Base-by-base conservation (phyloP, 768 basidiomycete species). In the Rhodotorula diobovata region DNA sequence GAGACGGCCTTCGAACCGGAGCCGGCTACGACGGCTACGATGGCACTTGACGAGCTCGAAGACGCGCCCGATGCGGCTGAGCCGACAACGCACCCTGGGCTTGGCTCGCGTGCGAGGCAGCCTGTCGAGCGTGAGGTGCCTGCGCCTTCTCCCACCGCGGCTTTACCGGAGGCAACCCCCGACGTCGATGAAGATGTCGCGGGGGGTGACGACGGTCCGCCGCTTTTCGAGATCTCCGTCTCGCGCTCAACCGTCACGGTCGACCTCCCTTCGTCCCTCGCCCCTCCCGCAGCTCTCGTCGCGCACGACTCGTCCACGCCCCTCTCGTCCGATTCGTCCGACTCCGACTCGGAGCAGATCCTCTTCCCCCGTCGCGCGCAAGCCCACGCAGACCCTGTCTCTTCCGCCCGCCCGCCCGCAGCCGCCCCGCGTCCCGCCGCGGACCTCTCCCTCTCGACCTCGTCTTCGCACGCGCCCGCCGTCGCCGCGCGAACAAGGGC, bases 141-240 rank as follows among this genome's bases (percentile, higher is more conserved):
- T 37, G 28, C 12, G 12, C 28, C 3, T 48, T 14, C 20, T 39
- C 32, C 54, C 57, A 23, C 61, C 43, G 21, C 12, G 2, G 8
- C 56, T 34, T 23, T 39, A 28, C 23, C 58, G 9, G 32, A 48
- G 21, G 30, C 51, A 1, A 15, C 51, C 6, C 6, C 16, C 10
- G 45, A 37, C 1, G 28, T 3, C 45, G 32, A 28, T 28, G 45
- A 48, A 46, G 54, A 7, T 15, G 23, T 21, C 14, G 30, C n/a
- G 18, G 62, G n/a, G n/a, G n/a, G n/a, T n/a, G 41, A 70, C 12
- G 65, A 59, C 30, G 57, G 39, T 0, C 35, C 58, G 10, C 70
- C 65, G 2, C 65, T 71, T 20, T 71, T 71, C 56, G 70, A 71
- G 25, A 71, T 71, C 46, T 63, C 65, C 2, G 45, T 48, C 56